Percentiles rank a stretch among this genome's conserved stretches.
Evolutionary conservation across 1,139 yeast species (phyloP).

Genomic region (Sugiyamaella xylanicola): DNA sequence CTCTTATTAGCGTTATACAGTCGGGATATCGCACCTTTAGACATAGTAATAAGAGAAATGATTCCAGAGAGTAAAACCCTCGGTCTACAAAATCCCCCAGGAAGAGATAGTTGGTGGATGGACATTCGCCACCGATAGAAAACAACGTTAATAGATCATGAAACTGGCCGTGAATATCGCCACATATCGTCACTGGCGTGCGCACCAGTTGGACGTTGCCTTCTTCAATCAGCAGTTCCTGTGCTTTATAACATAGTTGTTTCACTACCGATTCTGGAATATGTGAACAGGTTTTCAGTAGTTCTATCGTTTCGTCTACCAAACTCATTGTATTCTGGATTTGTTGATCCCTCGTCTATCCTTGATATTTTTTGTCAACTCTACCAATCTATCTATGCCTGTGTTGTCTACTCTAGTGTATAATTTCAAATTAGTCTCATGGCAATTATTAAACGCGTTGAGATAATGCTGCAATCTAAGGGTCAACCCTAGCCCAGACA

Average conservation of each 20-base stretch:
- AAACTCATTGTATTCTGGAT: constrained; percentile 30
- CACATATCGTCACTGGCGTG: constrained; percentile 95
- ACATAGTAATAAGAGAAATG: constrained; percentile 70
- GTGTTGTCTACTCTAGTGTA: too few species aligned
- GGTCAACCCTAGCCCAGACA: background rate
- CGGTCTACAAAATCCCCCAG: constrained; percentile 90
- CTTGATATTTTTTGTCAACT: too few species aligned
- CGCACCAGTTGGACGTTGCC: constrained; percentile 93
- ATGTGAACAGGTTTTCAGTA: constrained; percentile 72
- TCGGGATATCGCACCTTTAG: constrained; percentile 94
- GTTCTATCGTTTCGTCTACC: constrained; percentile 51
- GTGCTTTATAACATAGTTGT: constrained; percentile 81
- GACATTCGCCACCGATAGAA: constrained; percentile 82
- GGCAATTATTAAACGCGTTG: too few species aligned
- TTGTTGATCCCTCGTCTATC: background rate
- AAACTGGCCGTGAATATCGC: constrained; percentile 96
- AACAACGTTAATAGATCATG: constrained; percentile 88
- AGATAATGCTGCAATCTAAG: background rate
- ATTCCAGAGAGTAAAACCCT: constrained; percentile 92
- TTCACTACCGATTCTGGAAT: constrained; percentile 80
- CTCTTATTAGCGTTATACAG: constrained; percentile 87
- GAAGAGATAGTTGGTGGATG: constrained; percentile 71
- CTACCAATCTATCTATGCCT: too few species aligned
- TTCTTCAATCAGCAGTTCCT: constrained; percentile 85
- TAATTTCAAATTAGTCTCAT: too few species aligned